Evolutionary conservation across 352 stramenopile genomes (phyloP).

Genomic region (Globisporangium iwayamae): DNA sequence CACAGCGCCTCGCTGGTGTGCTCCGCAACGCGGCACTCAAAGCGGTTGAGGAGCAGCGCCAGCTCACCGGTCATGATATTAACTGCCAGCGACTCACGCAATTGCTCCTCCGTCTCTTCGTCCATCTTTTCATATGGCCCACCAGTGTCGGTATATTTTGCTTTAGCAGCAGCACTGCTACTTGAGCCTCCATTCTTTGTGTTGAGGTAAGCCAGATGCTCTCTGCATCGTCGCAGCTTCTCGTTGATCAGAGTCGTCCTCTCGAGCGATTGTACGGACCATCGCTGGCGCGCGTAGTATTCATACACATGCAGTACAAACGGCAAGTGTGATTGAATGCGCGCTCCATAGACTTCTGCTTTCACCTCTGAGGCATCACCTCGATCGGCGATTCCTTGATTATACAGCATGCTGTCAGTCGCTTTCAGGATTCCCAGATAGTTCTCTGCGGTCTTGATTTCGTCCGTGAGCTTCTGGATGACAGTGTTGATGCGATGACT

Average conservation of each 20-base stretch:
- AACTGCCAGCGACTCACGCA: slow-evolving; percentile 4
- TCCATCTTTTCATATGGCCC: not conserved
- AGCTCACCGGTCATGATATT: slow-evolving; percentile 15
- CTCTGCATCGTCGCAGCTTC: slow-evolving; percentile 18
- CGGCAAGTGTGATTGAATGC: slow-evolving; percentile 9
- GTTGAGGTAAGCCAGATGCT: slow-evolving; percentile 8
- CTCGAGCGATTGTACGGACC: slow-evolving; percentile 23
- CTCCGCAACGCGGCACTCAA: slow-evolving; percentile 32
- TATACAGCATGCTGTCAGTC: slow-evolving; percentile 22
- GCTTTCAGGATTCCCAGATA: slow-evolving; percentile 25
- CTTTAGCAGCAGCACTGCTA: not conserved
- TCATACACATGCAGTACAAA: slow-evolving; percentile 22
- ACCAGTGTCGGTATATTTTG: not conserved
- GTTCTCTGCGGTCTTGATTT: slow-evolving; percentile 14
- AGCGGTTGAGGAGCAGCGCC: slow-evolving; percentile 28
- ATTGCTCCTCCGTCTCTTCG: slow-evolving; percentile 8
- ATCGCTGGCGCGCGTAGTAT: slow-evolving; percentile 27
- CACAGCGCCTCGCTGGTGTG: slow-evolving; percentile 22
- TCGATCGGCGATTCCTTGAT: slow-evolving; percentile 4
- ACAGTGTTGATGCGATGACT: slow-evolving; percentile 18
- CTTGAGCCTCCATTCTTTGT: not conserved
- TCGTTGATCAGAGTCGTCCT: slow-evolving; percentile 25
- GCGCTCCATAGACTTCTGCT: slow-evolving; percentile 2
- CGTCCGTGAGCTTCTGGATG: slow-evolving; percentile 10
- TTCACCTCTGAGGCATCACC: not conserved